These are phyloP conservation scores for Aspergillus pseudoglaucus DNA, from an alignment of 2,329 filamentous ascomycete species.

Conservation along the genomic window DNA sequence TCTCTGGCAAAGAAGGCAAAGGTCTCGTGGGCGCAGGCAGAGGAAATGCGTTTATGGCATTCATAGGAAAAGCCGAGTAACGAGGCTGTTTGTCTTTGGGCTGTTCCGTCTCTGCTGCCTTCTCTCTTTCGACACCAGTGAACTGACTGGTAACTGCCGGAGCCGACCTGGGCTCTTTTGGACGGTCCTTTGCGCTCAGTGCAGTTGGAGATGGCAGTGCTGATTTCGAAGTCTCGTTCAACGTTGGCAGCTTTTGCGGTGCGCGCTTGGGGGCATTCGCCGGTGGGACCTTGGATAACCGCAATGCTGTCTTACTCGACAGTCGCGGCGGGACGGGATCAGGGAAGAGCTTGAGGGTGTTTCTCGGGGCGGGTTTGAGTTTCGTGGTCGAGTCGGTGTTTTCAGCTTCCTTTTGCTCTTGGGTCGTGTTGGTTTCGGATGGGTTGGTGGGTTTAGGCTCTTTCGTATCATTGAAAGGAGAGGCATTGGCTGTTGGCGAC, in stretches of 20 bases:
- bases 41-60: slow-evolving; percentile 26
- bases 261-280: slow-evolving; percentile 6
- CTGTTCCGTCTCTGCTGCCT: not conserved
- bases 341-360: slow-evolving; percentile 27
- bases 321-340: slow-evolving; percentile 25
- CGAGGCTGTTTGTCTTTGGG: slow-evolving; percentile 8
- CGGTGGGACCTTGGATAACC: slow-evolving; percentile 14
- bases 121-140: not conserved
- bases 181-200: not conserved
- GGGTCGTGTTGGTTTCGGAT: not conserved
- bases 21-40: slow-evolving; percentile 30
- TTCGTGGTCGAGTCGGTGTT: not conserved
- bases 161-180: not conserved
- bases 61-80: slow-evolving; percentile 19
- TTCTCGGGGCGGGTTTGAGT: not conserved
- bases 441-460: not conserved
- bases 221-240: not conserved
- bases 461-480: slow-evolving; percentile 2
- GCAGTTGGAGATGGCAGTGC: not conserved
- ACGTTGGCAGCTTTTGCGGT: not conserved
- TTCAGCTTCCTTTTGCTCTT: not conserved
- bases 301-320: slow-evolving; percentile 22
- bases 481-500: not conserved
- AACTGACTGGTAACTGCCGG: not conserved
- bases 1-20: slow-evolving; percentile 26